phyloP scores from a whole-genome alignment of 73 alveolate genomes.

The Effrenium voratum region DNA sequence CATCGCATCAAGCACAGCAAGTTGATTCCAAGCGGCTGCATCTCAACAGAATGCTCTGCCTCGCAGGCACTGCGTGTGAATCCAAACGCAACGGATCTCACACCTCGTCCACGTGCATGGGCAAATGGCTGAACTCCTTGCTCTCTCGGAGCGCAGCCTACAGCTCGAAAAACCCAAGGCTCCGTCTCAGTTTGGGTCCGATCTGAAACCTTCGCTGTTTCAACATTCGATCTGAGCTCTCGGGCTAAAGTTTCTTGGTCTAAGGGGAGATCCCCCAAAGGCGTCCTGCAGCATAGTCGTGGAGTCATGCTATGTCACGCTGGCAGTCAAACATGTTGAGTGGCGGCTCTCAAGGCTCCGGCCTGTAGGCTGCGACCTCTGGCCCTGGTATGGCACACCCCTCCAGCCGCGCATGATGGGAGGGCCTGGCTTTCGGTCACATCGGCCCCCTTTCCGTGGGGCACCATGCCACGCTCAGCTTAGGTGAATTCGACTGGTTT shows the following conservation, averaged over 20 bases:
- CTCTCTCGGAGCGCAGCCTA: slow-evolving; percentile 81
- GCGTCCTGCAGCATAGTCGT: slow-evolving; percentile 17
- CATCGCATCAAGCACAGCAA: too few species aligned
- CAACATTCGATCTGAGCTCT: neutral
- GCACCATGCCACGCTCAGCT: too few species aligned
- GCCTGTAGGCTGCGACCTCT: slow-evolving; percentile 62
- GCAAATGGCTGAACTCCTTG: slow-evolving; percentile 47
- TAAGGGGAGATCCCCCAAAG: slow-evolving; percentile 79
- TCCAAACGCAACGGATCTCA: neutral
- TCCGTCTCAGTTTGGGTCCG: neutral
- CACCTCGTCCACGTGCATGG: slow-evolving; percentile 89
- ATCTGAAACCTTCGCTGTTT: neutral
- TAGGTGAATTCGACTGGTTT: too few species aligned
- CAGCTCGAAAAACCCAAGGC: neutral
- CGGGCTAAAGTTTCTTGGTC: slow-evolving; percentile 29
- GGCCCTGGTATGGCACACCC: slow-evolving; percentile 74
- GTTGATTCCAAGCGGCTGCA: slow-evolving; percentile 60
- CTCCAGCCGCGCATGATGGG: slow-evolving; percentile 74
- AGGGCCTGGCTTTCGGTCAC: too few species aligned
- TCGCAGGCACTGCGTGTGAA: neutral
- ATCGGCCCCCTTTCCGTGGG: too few species aligned
- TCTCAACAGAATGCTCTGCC: slow-evolving; percentile 83
- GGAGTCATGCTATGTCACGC: neutral
- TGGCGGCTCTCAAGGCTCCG: neutral
- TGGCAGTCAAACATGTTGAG: neutral